phyloP scores from a whole-genome alignment of 1,284 basidiomycete genomes.

The Papiliotrema flavescens region DNA sequence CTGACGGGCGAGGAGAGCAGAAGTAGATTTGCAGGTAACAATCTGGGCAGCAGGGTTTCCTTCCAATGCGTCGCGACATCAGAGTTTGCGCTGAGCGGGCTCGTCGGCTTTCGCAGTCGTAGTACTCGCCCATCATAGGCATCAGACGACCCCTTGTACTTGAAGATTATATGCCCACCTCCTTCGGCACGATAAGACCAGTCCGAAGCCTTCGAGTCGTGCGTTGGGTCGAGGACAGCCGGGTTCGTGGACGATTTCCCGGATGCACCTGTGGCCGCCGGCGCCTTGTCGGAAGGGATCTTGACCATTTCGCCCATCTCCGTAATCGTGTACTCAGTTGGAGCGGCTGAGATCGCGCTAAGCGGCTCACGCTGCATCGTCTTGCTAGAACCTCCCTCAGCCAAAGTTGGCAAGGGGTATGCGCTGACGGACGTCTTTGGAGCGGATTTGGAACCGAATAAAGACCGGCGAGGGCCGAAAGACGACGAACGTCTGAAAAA shows the following conservation, averaged over 20 bases:
- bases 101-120: constrained; percentile 62
- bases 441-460: neutral
- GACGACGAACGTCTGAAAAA: constrained; percentile 27
- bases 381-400: neutral
- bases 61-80: constrained; percentile 23
- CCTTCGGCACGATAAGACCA: constrained; percentile 87
- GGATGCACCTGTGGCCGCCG: constrained; percentile 15
- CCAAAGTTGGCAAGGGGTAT: neutral
- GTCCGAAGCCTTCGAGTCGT: constrained; percentile 50
- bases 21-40: constrained; percentile 61
- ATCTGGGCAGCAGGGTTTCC: constrained; percentile 29
- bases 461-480: constrained; percentile 3
- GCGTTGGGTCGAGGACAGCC: constrained; percentile 3
- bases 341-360: constrained; percentile 16
- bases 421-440: neutral
- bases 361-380: neutral
- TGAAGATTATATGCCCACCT: constrained; percentile 81
- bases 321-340: constrained; percentile 30
- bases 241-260: neutral
- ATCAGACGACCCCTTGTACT: constrained; percentile 61
- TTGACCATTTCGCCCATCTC: constrained; percentile 36
- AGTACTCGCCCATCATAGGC: constrained; percentile 64
- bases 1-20: constrained; percentile 56
- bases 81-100: constrained; percentile 14
- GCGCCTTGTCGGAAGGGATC: constrained; percentile 8